Evolutionary conservation across 345 rosid species (phyloP), one percentile per base, ranked within the genome.

Genomic region (Euphorbia pulcherrima): DNA sequence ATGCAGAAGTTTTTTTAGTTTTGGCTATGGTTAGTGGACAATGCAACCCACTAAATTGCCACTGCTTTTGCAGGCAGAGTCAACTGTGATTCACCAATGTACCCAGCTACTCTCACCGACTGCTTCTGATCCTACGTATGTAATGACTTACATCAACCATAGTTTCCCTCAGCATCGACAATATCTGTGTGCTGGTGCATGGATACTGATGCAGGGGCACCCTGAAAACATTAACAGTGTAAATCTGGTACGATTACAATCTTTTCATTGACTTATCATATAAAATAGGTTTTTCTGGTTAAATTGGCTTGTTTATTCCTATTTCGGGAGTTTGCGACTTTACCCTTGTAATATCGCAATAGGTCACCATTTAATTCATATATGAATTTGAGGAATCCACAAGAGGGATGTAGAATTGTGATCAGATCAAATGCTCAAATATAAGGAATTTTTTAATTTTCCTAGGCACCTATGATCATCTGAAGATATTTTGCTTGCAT

Each of bases 151-250:
- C 72, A 78, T 83, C 74, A 88, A 80, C 75, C 88, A 74, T 62
- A 91, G 97, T 79, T 94, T 89, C 71, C 85, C 81, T 80, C 81
- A 78, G 74, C 99, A 94, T 66, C 88, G 97, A 41, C 88, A 87
- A 27, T 88, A 89, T 81, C 80, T 94, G 40, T 94, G 99, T 76
- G 92, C 97, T 73, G 99, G 99, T 61, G 93, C 99, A 62, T 91
- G 97, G 90, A 83, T 87, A 76, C 80, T 94, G 81, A 94, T 89
- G 97, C 95, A 85, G 71, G 92, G 92, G 69, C 97, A 78, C 73
- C 92, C 89, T 74, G 99, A 94, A 72, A 91, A 81, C 72, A 88
- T 94, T 71, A 94, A 91, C 76, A 87, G 90, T 77, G 80, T 81
- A 70, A 87, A 89, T 81, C 83, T 94, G 91, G 99, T 94, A 81